Evolutionary conservation across 805 yeast species (phyloP).

Genomic region (Pichia ethanolica): DNA sequence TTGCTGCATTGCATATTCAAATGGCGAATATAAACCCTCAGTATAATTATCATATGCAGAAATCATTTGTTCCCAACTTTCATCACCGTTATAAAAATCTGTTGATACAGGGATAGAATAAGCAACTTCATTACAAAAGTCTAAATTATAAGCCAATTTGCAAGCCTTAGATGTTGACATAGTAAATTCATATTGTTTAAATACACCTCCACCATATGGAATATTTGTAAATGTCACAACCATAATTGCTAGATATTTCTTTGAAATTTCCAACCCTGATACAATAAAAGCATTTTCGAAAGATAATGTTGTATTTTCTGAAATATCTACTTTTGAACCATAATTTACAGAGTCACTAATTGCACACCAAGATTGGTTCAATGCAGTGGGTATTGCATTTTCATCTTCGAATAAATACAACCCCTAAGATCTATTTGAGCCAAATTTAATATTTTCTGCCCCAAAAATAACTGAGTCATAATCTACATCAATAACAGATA

Average conservation of each 20-base stretch:
- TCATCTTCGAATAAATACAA: slow-evolving; percentile 43
- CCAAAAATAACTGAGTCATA: slow-evolving; percentile 56
- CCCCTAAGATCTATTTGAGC: slow-evolving; percentile 19
- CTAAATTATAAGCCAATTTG: slow-evolving; percentile 62
- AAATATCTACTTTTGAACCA: slow-evolving; percentile 16
- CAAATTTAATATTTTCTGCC: slow-evolving; percentile 33
- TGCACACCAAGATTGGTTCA: slow-evolving; percentile 67
- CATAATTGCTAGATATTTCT: slow-evolving; percentile 59
- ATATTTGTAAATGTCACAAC: slow-evolving; percentile 37
- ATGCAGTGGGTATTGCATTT: slow-evolving; percentile 29
- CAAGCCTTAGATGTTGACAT: slow-evolving; percentile 54
- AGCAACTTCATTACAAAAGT: slow-evolving; percentile 75
- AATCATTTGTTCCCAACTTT: slow-evolving; percentile 31
- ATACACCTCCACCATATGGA: slow-evolving; percentile 56
- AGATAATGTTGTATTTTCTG: slow-evolving; percentile 9
- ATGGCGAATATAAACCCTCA: slow-evolving; percentile 46
- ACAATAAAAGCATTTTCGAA: slow-evolving; percentile 47
- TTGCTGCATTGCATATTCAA: slow-evolving; percentile 68
- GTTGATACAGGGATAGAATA: slow-evolving; percentile 68
- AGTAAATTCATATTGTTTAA: slow-evolving; percentile 47
- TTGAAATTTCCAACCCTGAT: slow-evolving; percentile 50
- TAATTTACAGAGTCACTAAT: slow-evolving; percentile 33
- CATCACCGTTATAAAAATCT: slow-evolving; percentile 20
- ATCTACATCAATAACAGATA: slow-evolving; percentile 61
- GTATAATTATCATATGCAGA: slow-evolving; percentile 61